These are phyloP conservation scores for Fusarium denticulatum DNA, from an alignment of 2,329 filamentous ascomycete genomes.

Conservation along the genomic window DNA sequence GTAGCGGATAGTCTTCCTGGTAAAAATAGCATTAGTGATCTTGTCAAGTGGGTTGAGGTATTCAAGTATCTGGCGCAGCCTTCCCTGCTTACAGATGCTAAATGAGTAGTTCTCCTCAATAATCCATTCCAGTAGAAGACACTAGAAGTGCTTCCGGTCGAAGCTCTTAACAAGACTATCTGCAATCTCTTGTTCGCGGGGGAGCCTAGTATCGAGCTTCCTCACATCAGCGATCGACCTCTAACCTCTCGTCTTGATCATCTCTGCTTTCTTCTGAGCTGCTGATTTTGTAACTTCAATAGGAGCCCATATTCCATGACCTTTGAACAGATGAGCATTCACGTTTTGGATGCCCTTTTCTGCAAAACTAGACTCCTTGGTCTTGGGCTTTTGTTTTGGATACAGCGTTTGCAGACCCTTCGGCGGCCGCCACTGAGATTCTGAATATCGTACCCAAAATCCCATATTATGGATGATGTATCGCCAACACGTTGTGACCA, in stretches of 20 bases:
- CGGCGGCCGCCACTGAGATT: not conserved
- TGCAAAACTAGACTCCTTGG: not conserved
- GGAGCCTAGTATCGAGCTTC: not conserved
- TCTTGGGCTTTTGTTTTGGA: not conserved
- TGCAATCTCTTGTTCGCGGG: not conserved
- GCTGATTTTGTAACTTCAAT: not conserved
- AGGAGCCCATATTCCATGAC: not conserved
- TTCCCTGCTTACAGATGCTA: not conserved
- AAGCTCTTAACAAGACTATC: not conserved
- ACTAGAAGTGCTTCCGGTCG: not conserved
- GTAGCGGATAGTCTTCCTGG: not conserved
- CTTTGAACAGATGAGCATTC: not conserved
- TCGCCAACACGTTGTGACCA: too few species aligned
- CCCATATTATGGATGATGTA: not conserved
- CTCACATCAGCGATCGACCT: not conserved
- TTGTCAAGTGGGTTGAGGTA: not conserved
- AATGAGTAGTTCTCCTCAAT: not conserved
- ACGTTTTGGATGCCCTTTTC: not conserved
- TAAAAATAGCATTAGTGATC: not conserved
- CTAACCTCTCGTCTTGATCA: not conserved
- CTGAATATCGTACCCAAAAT: not conserved
- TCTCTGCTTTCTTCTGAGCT: not conserved
- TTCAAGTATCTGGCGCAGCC: not conserved
- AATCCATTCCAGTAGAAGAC: not conserved
- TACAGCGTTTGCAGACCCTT: not conserved